Base-by-base conservation (phyloP, 768 basidiomycete species). In the Boletus sp. region DNA sequence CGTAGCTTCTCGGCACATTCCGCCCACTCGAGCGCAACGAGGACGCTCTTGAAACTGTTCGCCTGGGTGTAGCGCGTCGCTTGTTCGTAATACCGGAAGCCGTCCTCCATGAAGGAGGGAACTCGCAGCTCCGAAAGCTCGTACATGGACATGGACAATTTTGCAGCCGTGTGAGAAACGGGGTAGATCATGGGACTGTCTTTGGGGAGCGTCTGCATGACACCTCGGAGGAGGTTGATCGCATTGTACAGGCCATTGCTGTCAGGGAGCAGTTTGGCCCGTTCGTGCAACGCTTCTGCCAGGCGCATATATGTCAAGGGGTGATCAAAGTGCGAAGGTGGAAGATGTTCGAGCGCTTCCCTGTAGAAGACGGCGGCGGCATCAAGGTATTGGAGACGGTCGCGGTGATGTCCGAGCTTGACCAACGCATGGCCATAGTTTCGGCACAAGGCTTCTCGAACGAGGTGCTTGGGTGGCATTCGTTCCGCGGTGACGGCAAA, bases 21-120 rank as follows among this genome's bases (percentile, higher is more conserved):
- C 2, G 29, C 57, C 68, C 68, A 70, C 6, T 55, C 41, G 20
- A 71, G 40, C 5, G 59, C 61, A 9, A 11, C 29, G 3, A 2
- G 0, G 10, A 71, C 57, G 6, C 51, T 64, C 33, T n/a, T 20
- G 47, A 42, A 58, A 33, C 58, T 54, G 28, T 10, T 9, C 10
- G 4, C 17, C n/a, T 48, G 44, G 39, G 41, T 42, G 17, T 58
- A 55, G 29, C 39, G 46, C 2, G 67, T 55, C 8, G 62, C 69
- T 28, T 52, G 47, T 37, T 58, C 56, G 39, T 51, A 64, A 49
- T 41, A 52, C 29, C 14, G 35, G 51, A 69, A 60, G 14, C 35
- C 24, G 2, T 58, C 48, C 36, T 71, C 64, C 50, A 68, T 18
- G 3, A 33, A 45, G 2, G 10, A 32, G 4, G 56, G 7, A 1